phyloP scores from a whole-genome alignment of 768 basidiomycete genomes.

The Cyclocybe aegerita region DNA sequence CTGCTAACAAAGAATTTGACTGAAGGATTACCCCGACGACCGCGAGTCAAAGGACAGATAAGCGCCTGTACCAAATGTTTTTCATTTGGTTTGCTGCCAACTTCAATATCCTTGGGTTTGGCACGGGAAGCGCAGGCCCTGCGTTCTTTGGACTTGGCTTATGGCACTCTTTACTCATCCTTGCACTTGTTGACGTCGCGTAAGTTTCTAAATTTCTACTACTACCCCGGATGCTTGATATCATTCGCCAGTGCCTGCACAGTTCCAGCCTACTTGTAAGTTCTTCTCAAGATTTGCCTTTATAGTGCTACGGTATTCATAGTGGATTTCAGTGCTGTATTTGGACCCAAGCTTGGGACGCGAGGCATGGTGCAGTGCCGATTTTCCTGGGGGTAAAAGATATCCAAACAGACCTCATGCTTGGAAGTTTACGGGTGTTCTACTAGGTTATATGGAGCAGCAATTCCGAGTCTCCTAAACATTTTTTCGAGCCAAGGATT shows the following conservation, averaged over 20 bases:
- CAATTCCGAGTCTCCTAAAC: conserved; percentile 54
- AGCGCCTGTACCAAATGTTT: conserved; percentile 63
- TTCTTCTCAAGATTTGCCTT: conserved; percentile 1
- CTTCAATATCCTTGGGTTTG: conserved; percentile 64
- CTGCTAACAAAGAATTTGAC: background rate
- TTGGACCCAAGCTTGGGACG: conserved; percentile 79
- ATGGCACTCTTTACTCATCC: conserved; percentile 49
- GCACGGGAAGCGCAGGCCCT: conserved; percentile 61
- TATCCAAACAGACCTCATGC: no score
- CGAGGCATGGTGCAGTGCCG: conserved; percentile 74
- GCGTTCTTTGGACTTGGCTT: conserved; percentile 54
- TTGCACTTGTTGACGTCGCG: conserved; percentile 40
- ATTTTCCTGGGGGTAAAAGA: conserved; percentile 29
- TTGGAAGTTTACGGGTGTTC: background rate
- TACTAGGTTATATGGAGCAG: conserved; percentile 55
- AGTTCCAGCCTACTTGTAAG: conserved; percentile 63
- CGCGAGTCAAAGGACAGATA: conserved; percentile 49
- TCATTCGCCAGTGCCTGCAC: conserved; percentile 31
- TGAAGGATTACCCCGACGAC: conserved; percentile 54
- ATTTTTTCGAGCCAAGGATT: conserved; percentile 62
- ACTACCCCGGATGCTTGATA: background rate
- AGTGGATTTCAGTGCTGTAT: conserved; percentile 42
- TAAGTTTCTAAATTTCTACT: conserved; percentile 24
- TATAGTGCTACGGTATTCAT: background rate
- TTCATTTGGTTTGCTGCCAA: conserved; percentile 74